Conservation (phyloP, 2,329 filamentous ascomycete genomes). For the Sclerotiophoma versabilis region DNA sequence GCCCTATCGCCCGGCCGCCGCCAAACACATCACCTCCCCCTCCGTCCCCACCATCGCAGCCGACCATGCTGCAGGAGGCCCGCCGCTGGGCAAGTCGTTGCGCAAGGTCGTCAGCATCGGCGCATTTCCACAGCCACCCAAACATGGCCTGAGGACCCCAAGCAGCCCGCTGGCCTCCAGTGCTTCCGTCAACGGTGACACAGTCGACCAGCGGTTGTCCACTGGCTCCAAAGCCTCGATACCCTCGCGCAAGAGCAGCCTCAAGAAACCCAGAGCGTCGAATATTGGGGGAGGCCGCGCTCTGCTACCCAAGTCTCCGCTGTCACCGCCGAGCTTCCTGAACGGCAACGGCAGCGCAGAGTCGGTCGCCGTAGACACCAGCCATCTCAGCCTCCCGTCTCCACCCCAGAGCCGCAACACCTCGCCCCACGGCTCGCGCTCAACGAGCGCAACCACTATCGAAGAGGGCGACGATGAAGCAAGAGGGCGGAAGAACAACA, state of each 20-base stretch:
- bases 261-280: slow-evolving; percentile 59
- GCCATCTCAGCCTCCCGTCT: slow-evolving; percentile 77
- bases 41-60: slow-evolving; percentile 59
- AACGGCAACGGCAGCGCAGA: slow-evolving; percentile 83
- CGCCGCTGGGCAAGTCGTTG: slow-evolving; percentile 67
- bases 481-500: slow-evolving; percentile 57
- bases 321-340: slow-evolving; percentile 72
- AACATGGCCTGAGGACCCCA: slow-evolving; percentile 61
- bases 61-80: slow-evolving; percentile 46
- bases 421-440: slow-evolving; percentile 90
- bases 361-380: slow-evolving; percentile 72
- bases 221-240: slow-evolving; percentile 33
- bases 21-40: slow-evolving; percentile 40
- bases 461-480: slow-evolving; percentile 75
- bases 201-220: slow-evolving; percentile 43
- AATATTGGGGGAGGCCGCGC: slow-evolving; percentile 41
- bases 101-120: slow-evolving; percentile 93
- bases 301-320: slow-evolving; percentile 49
- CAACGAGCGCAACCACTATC: slow-evolving; percentile 84
- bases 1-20: slow-evolving; percentile 36
- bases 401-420: slow-evolving; percentile 89
- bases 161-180: slow-evolving; percentile 58
- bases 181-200: slow-evolving; percentile 54
- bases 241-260: slow-evolving; percentile 45
- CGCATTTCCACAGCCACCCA: slow-evolving; percentile 89